These are phyloP conservation scores for Candida pseudoviswanathii DNA, from an alignment of 1,139 yeast species.

Conservation along the genomic window DNA sequence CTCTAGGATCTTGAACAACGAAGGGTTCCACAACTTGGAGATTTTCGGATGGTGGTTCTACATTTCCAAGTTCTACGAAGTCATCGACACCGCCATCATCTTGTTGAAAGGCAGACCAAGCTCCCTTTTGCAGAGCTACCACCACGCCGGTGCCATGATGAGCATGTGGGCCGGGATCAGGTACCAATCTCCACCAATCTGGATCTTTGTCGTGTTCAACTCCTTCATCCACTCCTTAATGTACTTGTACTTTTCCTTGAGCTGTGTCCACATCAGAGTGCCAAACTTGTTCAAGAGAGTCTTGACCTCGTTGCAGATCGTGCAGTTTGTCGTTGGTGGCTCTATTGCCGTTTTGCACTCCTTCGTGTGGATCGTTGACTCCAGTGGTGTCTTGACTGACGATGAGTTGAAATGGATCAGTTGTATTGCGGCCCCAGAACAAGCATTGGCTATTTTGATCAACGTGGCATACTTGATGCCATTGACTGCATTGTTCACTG, in stretches of 20 bases:
- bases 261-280: conserved; percentile 61
- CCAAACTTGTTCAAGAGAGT: conserved; percentile 61
- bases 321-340: conserved; percentile 73
- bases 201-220: conserved; percentile 82
- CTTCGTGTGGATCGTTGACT: conserved; percentile 61
- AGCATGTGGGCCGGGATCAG: conserved; percentile 84
- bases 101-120: conserved; percentile 71
- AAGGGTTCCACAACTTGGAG: conserved; percentile 48
- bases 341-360: conserved; percentile 64
- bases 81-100: conserved; percentile 68
- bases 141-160: conserved; percentile 82
- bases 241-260: conserved; percentile 71
- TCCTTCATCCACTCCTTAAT: conserved; percentile 75
- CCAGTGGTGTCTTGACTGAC: conserved; percentile 26
- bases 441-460: conserved; percentile 62
- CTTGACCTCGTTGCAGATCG: conserved; percentile 69
- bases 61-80: conserved; percentile 73
- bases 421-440: conserved; percentile 63
- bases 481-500: conserved; percentile 67
- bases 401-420: conserved; percentile 35
- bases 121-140: conserved; percentile 71
- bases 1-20: conserved; percentile 22
- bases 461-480: conserved; percentile 72
- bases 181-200: conserved; percentile 72
- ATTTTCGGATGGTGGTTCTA: conserved; percentile 71